A percentile compares a stretch with the other conserved stretches of the same genome.
These are phyloP conservation scores for Acanthamoeba divionensis DNA, from an alignment of 208 protist genomes.

Conservation along the genomic window DNA sequence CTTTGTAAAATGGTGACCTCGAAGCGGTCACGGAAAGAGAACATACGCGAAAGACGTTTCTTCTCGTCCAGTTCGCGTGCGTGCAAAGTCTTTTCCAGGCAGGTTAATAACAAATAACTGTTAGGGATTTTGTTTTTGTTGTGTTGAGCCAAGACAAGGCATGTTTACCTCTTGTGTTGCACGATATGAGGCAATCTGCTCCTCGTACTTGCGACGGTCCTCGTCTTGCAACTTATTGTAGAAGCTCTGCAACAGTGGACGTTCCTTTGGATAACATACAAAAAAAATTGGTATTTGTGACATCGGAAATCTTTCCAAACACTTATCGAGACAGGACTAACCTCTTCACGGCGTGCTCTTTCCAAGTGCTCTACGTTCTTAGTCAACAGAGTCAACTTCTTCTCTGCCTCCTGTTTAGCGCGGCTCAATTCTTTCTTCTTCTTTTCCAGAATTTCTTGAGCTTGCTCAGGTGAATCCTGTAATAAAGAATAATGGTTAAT, in stretches of 20 bases:
- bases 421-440: slow-evolving; percentile 33
- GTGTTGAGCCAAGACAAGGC: too few relatives aligned
- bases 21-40: neutral
- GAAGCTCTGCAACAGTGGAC: neutral
- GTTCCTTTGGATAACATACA: neutral
- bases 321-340: too few relatives aligned
- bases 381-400: neutral
- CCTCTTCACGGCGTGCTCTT: slow-evolving; percentile 12
- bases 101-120: too few relatives aligned
- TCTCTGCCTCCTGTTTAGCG: slow-evolving; percentile 29
- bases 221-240: neutral
- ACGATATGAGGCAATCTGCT: neutral
- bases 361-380: slow-evolving; percentile 23
- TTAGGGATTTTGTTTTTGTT: too few relatives aligned
- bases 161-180: neutral
- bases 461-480: neutral
- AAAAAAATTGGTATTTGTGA: too few relatives aligned
- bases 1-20: slow-evolving; percentile 1
- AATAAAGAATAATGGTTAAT: neutral
- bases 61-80: slow-evolving; percentile 38
- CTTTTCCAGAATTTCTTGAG: slow-evolving; percentile 19
- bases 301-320: too few relatives aligned
- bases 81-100: neutral
- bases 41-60: neutral
- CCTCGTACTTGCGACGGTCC: neutral